Base-by-base conservation (phyloP, 1,284 basidiomycete genomes). In the Ceraceosorus bombacis region DNA sequence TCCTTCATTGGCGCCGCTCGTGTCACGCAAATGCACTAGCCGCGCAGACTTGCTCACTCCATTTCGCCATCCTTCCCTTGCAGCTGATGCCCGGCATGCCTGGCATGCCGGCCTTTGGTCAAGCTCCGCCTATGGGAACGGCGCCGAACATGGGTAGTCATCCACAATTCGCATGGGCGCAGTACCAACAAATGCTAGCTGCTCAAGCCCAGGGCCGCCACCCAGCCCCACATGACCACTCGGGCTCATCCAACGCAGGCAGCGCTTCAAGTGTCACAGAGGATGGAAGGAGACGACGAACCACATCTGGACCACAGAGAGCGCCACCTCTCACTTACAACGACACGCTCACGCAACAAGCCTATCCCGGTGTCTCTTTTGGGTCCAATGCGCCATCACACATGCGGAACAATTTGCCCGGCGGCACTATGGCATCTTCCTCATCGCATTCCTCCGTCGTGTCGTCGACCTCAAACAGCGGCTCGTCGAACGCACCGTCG, bases 131-230 rank as follows among this genome's bases (percentile, higher is more conserved):
- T 17, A 55, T 55, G 54, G 40, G 38, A 7, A 27, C 36, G 8
- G 39, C 54, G 39, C 39, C 54, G 15, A 41, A 17, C 9, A 46
- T 46, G 43, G 43, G 15, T 2, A 27, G 15, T 9, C 53, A 15
- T 1, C 69, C 65, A 36, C 69, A 71, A 9, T 66, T 66, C 53
- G 66, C 70, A 40, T 72, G 70, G 70, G 54, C 65, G 53, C 69
- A 70, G 43, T 72, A 72, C 51, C 70, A 72, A 59, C 69, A 72
- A 53, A 71, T 71, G 69, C 53, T 72, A 51, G 68, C 69, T 40
- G 65, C 70, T 9, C 62, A 66, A 46, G 61, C 64, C 2, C 27
- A 27, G 27, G 27, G 27, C 27, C 65, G 65, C 50, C 69, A 68
- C 1, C 7, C 65, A 10, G 41, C 15, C 17, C 17, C 17, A 9